Conservation (phyloP, 2,329 filamentous ascomycete genomes). For the Fusarium tjaetaba region DNA sequence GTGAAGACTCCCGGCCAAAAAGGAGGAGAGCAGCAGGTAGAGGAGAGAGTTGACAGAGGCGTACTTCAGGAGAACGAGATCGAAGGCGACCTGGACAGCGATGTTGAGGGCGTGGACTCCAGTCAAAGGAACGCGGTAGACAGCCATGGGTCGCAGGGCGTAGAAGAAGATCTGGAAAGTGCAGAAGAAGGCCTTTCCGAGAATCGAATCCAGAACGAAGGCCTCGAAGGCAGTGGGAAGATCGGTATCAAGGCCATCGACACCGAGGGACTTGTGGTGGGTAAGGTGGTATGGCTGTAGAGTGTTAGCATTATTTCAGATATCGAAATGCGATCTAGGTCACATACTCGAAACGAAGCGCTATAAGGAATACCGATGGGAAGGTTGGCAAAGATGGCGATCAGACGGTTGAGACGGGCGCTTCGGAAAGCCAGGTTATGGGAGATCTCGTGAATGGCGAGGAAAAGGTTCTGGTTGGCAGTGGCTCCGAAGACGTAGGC, state of each 20-base stretch:
- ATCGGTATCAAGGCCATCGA: slow-evolving; percentile 95
- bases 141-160: slow-evolving; percentile 92
- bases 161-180: slow-evolving; percentile 99
- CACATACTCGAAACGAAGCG: slow-evolving; percentile 85
- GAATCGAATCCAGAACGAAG: slow-evolving; percentile 90
- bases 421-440: slow-evolving; percentile 95
- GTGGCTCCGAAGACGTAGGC: slow-evolving; percentile 94
- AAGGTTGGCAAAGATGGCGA: slow-evolving; percentile 94
- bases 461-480: slow-evolving; percentile 97
- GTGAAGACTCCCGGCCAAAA: slow-evolving; percentile 92
- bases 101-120: slow-evolving; percentile 87
- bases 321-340: background rate
- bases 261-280: slow-evolving; percentile 97
- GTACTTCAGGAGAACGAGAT: slow-evolving; percentile 71
- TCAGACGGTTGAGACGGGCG: slow-evolving; percentile 79
- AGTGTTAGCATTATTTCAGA: slow-evolving; percentile 33
- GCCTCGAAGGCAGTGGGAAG: slow-evolving; percentile 93
- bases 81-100: slow-evolving; percentile 78
- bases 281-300: slow-evolving; percentile 91
- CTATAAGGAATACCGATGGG: slow-evolving; percentile 97
- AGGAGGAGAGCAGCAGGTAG: slow-evolving; percentile 89
- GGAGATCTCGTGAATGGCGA: slow-evolving; percentile 98
- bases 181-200: slow-evolving; percentile 98
- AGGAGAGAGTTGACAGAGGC: slow-evolving; percentile 73
- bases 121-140: slow-evolving; percentile 90